Base-by-base conservation (phyloP, 352 stramenopile species). In the Pythium dissimile region DNA sequence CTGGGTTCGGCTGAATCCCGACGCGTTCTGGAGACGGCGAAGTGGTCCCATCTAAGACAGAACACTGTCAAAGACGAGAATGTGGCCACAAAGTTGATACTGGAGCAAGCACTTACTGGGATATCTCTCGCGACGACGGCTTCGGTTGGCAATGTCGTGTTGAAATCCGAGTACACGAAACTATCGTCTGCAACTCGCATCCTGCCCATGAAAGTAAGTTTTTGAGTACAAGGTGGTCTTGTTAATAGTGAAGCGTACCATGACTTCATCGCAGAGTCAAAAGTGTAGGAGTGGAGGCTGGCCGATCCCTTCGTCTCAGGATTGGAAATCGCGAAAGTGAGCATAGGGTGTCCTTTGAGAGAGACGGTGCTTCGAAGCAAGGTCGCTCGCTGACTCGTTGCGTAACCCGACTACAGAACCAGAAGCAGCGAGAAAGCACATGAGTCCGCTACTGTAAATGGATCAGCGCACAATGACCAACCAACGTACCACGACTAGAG, bases 111-210 rank as follows among this genome's bases (percentile, higher is more conserved):
- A 30, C 26, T 54, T 72, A 93, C 84, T 47, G 84, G 84, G n/a
- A 92, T 73, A 30, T 75, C 84, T 51, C 74, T 75, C 1, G 75
- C 45, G 16, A 67, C 54, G 11, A 94, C 80, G 7, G 74, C 75
- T 43, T 94, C 83, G 3, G 85, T 92, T n/a, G 76, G 53, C 1
- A 95, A 59, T 18, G 78, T 77, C 37, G 85, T 80, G 42, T 75
- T 69, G 57, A 95, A 95, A 46, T 95, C 86, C 9, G 86, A 95
- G 54, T 84, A 95, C 21, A 88, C 75, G 54, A 95, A 95, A 41
- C 71, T 89, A 51, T 92, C 80, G 58, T 93, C 86, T 13, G 81
- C 82, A 10, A 93, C 80, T 41, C 86, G 81, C 81, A 95, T 89
- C 85, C 84, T 94, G 44, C 11, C 24, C 12, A 38, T 28, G 11